phyloP scores from a whole-genome alignment of 768 basidiomycete genomes.

The Tulasnella sp. region DNA sequence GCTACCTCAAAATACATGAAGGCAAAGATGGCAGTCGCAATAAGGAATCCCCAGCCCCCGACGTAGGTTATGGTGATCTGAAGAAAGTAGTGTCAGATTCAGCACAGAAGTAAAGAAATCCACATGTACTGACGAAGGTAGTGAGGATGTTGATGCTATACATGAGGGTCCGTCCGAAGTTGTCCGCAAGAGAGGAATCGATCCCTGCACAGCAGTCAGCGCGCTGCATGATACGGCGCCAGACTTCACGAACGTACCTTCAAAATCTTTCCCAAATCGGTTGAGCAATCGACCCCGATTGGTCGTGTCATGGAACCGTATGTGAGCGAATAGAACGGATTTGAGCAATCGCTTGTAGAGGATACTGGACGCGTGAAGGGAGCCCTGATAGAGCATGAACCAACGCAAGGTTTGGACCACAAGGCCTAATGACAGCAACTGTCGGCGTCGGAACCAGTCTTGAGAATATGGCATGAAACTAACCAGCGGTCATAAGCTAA shows the following conservation, averaged over 20 bases:
- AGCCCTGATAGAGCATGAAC: slow-evolving; percentile 69
- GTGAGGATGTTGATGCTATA: slow-evolving; percentile 59
- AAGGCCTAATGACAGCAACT: slow-evolving; percentile 35
- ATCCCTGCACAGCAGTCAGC: no score
- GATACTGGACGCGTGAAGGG: slow-evolving; percentile 67
- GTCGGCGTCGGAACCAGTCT: no score
- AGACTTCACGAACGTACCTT: no score
- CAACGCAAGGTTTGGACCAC: slow-evolving; percentile 49
- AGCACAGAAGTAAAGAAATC: no score
- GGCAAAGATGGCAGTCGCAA: slow-evolving; percentile 46
- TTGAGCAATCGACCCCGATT: slow-evolving; percentile 76
- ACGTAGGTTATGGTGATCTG: slow-evolving; percentile 53
- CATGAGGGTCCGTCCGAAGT: slow-evolving; percentile 69
- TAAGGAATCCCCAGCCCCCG: slow-evolving; percentile 64
- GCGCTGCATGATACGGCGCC: no score
- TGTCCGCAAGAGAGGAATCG: slow-evolving; percentile 72
- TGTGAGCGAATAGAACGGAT: slow-evolving; percentile 71
- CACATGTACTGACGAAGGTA: slow-evolving; percentile 47
- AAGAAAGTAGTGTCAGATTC: no score
- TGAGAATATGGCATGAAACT: slow-evolving; percentile 32
- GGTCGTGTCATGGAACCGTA: slow-evolving; percentile 88
- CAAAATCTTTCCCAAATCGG: slow-evolving; percentile 83
- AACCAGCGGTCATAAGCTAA: background rate
- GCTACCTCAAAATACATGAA: slow-evolving; percentile 52
- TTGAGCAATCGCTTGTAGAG: slow-evolving; percentile 72